These are phyloP conservation scores for Hypoxylon trugodes DNA, from an alignment of 495 filamentous ascomycete species.

Conservation along the genomic window DNA sequence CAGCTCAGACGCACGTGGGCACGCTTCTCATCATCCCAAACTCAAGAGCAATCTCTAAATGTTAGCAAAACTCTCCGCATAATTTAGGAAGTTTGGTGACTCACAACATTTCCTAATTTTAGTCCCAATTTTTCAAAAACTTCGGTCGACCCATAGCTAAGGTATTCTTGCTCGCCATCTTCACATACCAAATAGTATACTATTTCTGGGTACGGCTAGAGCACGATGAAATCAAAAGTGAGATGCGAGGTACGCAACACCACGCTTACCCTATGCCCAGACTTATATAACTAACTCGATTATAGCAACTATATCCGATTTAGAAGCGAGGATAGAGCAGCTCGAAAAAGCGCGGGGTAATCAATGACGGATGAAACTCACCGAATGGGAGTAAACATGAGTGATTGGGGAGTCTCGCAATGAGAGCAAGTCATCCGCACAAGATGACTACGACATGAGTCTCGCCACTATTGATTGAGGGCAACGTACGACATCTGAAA, in stretches of 20 bases:
- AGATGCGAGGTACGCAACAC: constrained; percentile 58
- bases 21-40: constrained; percentile 35
- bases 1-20: constrained; percentile 18
- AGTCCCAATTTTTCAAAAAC: constrained; percentile 79
- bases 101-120: not conserved
- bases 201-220: constrained; percentile 91
- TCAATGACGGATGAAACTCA: not conserved
- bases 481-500: not conserved
- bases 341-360: constrained; percentile 40
- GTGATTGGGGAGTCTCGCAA: too few relatives aligned
- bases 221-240: constrained; percentile 70
- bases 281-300: constrained; percentile 7
- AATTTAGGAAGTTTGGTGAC: not conserved
- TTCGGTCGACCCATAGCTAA: constrained; percentile 85
- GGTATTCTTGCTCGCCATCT: constrained; percentile 82
- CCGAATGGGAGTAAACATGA: too few relatives aligned
- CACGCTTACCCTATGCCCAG: not conserved
- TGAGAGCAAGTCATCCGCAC: too few relatives aligned
- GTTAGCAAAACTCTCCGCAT: constrained; percentile 21
- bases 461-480: not conserved
- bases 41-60: constrained; percentile 30
- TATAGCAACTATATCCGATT: constrained; percentile 44
- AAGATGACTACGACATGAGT: too few relatives aligned
- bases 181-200: constrained; percentile 88
- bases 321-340: constrained; percentile 44